These are phyloP conservation scores for Raphanus sativus DNA, from an alignment of 345 rosid species.

Conservation along the genomic window DNA sequence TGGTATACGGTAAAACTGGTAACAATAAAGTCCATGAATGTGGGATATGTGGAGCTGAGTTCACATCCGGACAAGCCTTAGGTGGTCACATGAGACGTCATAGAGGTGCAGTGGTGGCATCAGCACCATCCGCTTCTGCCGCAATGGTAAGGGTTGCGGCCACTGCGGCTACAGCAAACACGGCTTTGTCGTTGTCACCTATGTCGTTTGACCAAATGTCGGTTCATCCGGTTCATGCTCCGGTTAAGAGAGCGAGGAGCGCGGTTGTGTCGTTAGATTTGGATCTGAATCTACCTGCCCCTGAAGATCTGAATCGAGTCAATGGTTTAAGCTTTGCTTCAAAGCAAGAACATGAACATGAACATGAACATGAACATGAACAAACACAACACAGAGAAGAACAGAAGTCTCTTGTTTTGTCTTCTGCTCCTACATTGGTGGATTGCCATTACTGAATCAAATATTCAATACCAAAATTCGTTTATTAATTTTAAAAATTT, in stretches of 20 bases:
- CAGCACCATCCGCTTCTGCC: constrained; percentile 23
- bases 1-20: constrained; percentile 25
- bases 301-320: constrained; percentile 68
- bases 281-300: constrained; percentile 98
- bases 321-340: constrained; percentile 51
- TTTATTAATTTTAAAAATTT: background rate
- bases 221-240: constrained; percentile 44
- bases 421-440: constrained; percentile 81
- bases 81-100: constrained; percentile 99
- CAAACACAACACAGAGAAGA: constrained; percentile 44
- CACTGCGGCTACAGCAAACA: constrained; percentile 29
- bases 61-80: constrained; percentile 91
- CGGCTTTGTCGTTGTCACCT: constrained; percentile 51
- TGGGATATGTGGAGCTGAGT: constrained; percentile 85
- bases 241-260: constrained; percentile 43
- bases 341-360: constrained; percentile 49
- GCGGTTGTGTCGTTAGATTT: constrained; percentile 64
- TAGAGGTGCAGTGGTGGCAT: constrained; percentile 44
- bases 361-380: constrained; percentile 30
- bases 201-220: constrained; percentile 42
- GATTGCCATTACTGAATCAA: constrained; percentile 88
- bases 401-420: constrained; percentile 55
- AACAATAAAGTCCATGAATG: constrained; percentile 77
- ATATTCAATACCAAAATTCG: background rate
- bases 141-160: constrained; percentile 20